phyloP scores from a whole-genome alignment of 2,329 filamentous ascomycete species.

The Colletotrichum sp. region DNA sequence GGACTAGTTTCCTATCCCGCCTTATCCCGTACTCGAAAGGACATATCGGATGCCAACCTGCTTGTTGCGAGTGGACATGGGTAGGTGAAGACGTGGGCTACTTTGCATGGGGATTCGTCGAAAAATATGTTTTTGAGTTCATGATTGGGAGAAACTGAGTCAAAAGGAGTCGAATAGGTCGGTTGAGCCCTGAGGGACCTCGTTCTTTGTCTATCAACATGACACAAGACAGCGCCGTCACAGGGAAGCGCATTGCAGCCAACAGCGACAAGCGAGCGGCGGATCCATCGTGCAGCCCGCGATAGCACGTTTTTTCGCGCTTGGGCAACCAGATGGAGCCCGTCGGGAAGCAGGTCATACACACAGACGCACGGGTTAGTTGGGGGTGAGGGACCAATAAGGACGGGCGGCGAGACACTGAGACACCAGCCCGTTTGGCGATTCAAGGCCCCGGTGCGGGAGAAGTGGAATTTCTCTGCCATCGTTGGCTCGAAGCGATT shows the following conservation, averaged over 20 bases:
- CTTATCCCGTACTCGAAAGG: background rate
- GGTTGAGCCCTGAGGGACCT: background rate
- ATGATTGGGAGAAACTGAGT: background rate
- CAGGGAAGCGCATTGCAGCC: background rate
- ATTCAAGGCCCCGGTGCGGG: slow-evolving; percentile 9
- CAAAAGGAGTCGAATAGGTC: background rate
- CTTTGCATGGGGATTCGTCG: background rate
- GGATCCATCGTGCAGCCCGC: background rate
- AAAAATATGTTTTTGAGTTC: background rate
- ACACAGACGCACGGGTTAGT: background rate
- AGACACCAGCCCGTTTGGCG: slow-evolving; percentile 22
- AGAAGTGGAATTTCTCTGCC: slow-evolving; percentile 11
- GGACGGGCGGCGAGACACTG: slow-evolving; percentile 13
- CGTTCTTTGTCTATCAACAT: background rate
- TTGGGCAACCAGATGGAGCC: slow-evolving; percentile 2
- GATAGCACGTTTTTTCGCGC: background rate
- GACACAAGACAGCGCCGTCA: slow-evolving; percentile 5
- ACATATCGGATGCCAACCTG: background rate
- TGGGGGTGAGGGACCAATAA: slow-evolving; percentile 1
- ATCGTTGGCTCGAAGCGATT: background rate
- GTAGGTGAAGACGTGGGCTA: background rate
- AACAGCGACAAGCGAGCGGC: background rate
- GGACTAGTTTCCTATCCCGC: background rate
- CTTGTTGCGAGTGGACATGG: background rate
- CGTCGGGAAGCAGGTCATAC: slow-evolving; percentile 2